Evolutionary conservation across 179 eudicot species (phyloP).

Genomic region (Silene coronaria): DNA sequence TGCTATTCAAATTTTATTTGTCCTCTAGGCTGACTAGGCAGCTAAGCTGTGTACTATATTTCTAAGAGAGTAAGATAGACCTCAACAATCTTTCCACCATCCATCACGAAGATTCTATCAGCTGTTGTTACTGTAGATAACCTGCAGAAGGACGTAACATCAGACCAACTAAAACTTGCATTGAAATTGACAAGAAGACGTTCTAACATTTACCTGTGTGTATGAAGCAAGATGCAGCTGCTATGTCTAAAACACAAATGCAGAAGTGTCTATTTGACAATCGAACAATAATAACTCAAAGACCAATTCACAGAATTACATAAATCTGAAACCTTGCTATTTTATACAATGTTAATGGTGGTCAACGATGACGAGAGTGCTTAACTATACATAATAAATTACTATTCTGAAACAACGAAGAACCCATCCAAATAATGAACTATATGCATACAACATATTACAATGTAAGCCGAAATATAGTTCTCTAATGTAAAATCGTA

Average conservation of each 20-base stretch:
- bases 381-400: too few relatives aligned
- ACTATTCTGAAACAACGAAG: not conserved
- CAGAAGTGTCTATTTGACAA: too few relatives aligned
- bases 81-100: slow-evolving; percentile 76
- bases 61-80: slow-evolving; percentile 30
- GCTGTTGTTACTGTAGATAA: slow-evolving; percentile 95
- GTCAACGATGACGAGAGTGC: too few relatives aligned
- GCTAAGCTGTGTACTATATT: not conserved
- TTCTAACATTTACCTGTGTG: not conserved
- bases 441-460: too few relatives aligned
- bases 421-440: too few relatives aligned
- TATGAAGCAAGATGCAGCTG: not conserved
- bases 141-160: slow-evolving; percentile 30
- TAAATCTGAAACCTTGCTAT: too few relatives aligned
- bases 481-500: too few relatives aligned
- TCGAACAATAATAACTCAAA: too few relatives aligned
- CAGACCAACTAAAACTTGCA: not conserved
- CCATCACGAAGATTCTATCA: slow-evolving; percentile 91
- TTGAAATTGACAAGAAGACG: not conserved
- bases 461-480: too few relatives aligned
- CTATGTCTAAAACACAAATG: too few relatives aligned
- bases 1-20: not conserved
- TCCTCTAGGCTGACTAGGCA: not conserved
- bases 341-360: too few relatives aligned
- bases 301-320: too few relatives aligned